Conservation (phyloP, 2,329 filamentous ascomycete species). For the Elsinoe necatrix region DNA sequence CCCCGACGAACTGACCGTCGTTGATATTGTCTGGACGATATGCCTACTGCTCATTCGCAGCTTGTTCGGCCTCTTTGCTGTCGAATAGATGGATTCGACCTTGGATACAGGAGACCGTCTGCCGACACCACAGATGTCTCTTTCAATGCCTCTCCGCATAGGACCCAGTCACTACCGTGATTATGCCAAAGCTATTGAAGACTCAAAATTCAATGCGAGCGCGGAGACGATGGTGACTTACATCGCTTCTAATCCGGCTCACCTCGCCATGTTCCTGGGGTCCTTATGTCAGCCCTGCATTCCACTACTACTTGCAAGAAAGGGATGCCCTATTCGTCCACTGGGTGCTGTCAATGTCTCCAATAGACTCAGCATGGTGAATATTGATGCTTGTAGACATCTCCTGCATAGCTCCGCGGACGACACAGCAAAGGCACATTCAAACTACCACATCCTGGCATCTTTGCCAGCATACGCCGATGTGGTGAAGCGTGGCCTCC, state of each 20-base stretch:
- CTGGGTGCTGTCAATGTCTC: constrained; percentile 4
- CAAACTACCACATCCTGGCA: neutral
- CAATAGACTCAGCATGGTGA: neutral
- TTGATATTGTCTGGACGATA: neutral
- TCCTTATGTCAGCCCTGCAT: neutral
- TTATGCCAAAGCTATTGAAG: neutral
- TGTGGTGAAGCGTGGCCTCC: neutral
- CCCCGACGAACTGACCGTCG: neutral
- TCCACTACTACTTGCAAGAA: constrained; percentile 1
- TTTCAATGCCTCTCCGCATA: neutral
- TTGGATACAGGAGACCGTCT: neutral
- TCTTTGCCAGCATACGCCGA: neutral
- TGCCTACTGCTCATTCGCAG: neutral
- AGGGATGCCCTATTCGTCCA: neutral
- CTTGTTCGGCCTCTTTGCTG: neutral
- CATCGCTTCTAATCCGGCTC: neutral
- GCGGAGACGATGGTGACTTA: neutral
- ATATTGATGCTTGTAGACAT: neutral
- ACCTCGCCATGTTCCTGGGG: neutral
- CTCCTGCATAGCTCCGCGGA: neutral
- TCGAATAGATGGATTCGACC: neutral
- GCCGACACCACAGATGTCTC: neutral
- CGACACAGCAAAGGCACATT: neutral
- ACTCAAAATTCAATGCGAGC: neutral
- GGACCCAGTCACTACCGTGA: neutral